phyloP scores from a whole-genome alignment of 768 basidiomycete genomes.

The Leccinum olivaceopallidum region DNA sequence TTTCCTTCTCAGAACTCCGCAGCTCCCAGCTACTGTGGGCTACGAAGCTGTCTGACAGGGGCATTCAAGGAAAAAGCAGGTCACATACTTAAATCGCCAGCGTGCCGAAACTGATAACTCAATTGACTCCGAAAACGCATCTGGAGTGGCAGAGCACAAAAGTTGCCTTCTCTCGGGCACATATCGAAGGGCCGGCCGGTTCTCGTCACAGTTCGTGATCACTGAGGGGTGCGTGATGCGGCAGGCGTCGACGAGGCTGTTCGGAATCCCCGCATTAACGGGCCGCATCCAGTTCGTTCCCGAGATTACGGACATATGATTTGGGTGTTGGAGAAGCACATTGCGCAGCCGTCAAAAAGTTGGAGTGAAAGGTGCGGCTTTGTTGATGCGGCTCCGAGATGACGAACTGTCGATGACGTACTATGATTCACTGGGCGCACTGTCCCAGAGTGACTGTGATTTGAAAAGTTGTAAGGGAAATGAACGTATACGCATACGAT shows the following conservation, averaged over 20 bases:
- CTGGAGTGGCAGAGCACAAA: too few relatives aligned
- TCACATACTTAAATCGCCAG: too few relatives aligned
- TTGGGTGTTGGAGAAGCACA: too few relatives aligned
- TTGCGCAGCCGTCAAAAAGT: too few relatives aligned
- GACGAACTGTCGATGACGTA: too few relatives aligned
- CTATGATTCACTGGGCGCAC: too few relatives aligned
- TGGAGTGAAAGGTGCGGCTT: not conserved
- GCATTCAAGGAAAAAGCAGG: too few relatives aligned
- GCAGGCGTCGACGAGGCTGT: not conserved
- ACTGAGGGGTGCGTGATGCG: not conserved
- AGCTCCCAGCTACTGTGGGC: not conserved
- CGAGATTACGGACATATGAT: too few relatives aligned
- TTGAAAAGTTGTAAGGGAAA: not conserved
- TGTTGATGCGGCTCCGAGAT: not conserved
- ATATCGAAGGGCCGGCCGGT: too few relatives aligned
- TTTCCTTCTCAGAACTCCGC: not conserved
- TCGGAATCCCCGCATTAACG: not conserved
- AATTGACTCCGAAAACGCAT: too few relatives aligned
- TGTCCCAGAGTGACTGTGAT: not conserved
- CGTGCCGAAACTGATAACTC: too few relatives aligned
- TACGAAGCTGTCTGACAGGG: not conserved
- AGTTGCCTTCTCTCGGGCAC: too few relatives aligned
- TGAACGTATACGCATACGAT: not conserved
- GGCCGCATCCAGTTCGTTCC: not conserved
- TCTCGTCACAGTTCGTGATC: not conserved